Conservation (phyloP, 352 stramenopile species). For the Pythium oligandrum region DNA sequence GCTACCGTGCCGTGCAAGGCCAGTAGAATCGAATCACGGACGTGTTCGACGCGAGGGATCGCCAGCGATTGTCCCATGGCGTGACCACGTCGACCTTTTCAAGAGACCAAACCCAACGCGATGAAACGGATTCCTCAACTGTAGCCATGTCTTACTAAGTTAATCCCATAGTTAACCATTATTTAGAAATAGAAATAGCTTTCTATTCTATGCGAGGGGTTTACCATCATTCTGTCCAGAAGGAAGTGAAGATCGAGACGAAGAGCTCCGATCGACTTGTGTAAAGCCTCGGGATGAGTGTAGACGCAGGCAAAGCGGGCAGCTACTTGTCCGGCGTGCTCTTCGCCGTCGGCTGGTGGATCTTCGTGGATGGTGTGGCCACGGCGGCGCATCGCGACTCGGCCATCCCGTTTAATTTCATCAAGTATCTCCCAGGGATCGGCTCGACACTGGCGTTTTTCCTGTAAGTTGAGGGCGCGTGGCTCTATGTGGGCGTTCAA, state of each 20-base stretch:
- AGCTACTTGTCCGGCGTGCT: conserved; percentile 48
- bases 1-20: conserved; percentile 2
- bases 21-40: conserved; percentile 13
- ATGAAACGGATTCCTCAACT: too few species aligned
- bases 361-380: conserved; percentile 48
- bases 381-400: conserved; percentile 36
- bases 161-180: too few species aligned
- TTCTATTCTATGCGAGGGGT: too few species aligned
- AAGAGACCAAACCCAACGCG: background rate
- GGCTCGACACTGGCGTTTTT: conserved; percentile 56
- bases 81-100: background rate
- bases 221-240: background rate
- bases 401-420: conserved; percentile 54
- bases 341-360: conserved; percentile 54
- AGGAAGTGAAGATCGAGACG: background rate
- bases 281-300: conserved; percentile 2
- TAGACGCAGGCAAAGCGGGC: conserved; percentile 20
- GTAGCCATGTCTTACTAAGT: too few species aligned
- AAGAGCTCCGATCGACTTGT: background rate
- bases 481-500: background rate
- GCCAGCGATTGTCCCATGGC: conserved; percentile 15
- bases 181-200: too few species aligned
- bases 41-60: conserved; percentile 6
- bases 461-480: conserved; percentile 21
- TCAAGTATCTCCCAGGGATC: conserved; percentile 52